phyloP scores from a whole-genome alignment of 2,329 filamentous ascomycete genomes.

The Trichoderma koningiopsis region DNA sequence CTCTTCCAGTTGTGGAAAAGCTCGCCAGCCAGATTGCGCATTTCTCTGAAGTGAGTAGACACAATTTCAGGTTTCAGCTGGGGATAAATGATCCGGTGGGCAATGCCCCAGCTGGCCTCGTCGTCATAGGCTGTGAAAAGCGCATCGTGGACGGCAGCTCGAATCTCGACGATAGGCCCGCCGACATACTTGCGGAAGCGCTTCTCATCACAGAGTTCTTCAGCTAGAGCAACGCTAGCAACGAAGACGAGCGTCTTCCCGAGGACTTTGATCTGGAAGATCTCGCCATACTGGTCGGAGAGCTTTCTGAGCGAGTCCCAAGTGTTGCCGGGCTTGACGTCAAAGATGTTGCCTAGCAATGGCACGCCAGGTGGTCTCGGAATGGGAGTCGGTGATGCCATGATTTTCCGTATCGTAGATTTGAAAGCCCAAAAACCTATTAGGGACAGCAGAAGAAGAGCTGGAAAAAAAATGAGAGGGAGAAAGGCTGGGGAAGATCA shows the following conservation, averaged over 20 bases:
- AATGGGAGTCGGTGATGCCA: conserved; percentile 38
- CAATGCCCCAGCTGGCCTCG: conserved; percentile 53
- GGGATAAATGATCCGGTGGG: conserved; percentile 56
- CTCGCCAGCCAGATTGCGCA: conserved; percentile 52
- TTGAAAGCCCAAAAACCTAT: not conserved
- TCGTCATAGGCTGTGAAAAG: conserved; percentile 56
- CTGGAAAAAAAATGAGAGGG: not conserved
- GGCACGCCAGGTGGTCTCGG: conserved; percentile 41
- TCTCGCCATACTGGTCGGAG: conserved; percentile 42
- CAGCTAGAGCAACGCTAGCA: conserved; percentile 50
- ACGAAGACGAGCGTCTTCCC: conserved; percentile 46
- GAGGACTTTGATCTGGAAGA: conserved; percentile 43
- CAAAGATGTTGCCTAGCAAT: conserved; percentile 43
- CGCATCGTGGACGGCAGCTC: conserved; percentile 51
- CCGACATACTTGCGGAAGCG: conserved; percentile 58
- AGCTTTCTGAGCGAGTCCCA: conserved; percentile 43
- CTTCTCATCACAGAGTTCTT: conserved; percentile 55
- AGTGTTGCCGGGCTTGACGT: conserved; percentile 40
- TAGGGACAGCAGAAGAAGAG: not conserved
- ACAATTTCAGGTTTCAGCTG: conserved; percentile 42
- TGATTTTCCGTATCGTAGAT: conserved; percentile 31
- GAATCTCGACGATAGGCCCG: conserved; percentile 56
- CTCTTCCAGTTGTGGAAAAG: conserved; percentile 53
- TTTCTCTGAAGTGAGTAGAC: conserved; percentile 46
- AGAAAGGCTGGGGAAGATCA: not conserved